Evolutionary conservation across 2,329 filamentous ascomycete species (phyloP), one percentile per base, ranked within the genome.

Genomic region (Pseudogymnoascus verrucosus): DNA sequence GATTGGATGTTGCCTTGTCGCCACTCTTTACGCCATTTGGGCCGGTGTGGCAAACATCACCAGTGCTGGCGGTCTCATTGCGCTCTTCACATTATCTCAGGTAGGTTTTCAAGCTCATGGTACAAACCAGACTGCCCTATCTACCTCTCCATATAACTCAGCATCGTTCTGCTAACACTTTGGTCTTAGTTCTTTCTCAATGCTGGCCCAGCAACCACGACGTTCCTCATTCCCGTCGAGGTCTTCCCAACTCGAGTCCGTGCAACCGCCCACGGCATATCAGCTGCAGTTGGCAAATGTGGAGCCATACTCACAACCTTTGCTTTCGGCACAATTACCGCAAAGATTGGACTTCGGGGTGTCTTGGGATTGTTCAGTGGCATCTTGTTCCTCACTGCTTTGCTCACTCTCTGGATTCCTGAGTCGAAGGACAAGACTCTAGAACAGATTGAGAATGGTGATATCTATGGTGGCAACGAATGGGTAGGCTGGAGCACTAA

Each of bases 201-300:
- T 67, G 74, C 77, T 42, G 80, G 84, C 7, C 84, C 85, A 44
- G 87, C 87, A 69, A 84, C 83, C 0, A 79, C 86, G 8, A 87
- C 84, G 0, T 87, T 88, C 68, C 82, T 87, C 62, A 81, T 88
- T 14, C 84, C 85, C 1, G 84, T 83, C 44, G 85, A 88, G 70
- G 81, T 86, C 42, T 88, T 88, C 70, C 84, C 84, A 0, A 88
- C 85, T 1, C 79, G 80, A 66, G 87, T 86, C 68, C 80, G 85
- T 40, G 84, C 80, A 61, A 85, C 84, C 0, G 86, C 83, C 64
- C 84, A 86, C 68, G 84, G 84, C 21, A 83, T 87, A 61, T 84
- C 84, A 0, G 84, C 84, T 0, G 84, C 84, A 0, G 79, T 80
- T 0, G 84, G 84, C 12, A 87, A 87, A 68, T 72, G 83, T 1